Evolutionary conservation across 129 eudicot genomes (phyloP), one percentile per base, ranked within the genome.

Genomic region (Artemisia argyi): DNA sequence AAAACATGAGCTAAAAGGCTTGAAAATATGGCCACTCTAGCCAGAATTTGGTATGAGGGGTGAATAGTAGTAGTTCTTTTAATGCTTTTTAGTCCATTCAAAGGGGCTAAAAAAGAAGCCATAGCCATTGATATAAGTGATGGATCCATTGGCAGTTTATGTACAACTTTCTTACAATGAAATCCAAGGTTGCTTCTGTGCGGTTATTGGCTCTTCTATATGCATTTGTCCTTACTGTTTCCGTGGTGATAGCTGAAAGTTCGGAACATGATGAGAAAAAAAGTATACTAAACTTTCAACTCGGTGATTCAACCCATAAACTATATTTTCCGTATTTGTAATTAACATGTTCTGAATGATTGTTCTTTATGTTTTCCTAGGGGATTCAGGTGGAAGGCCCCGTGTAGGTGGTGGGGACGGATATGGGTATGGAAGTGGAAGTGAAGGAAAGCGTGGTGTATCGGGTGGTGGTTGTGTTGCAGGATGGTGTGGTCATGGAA

Each of bases 401-500:
- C 44, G 32, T 46, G 54, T 65, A 64, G 47, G 73, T 63, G 73
- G 69, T 61, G 65, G 74, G 6, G 65, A 53, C 10, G 76, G 66
- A 76, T 59, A 69, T 0, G 66, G 72, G n/a, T 74, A 32, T 72
- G 78, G 78, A 11, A 18, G 14, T 76, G 80, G 64, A 76, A 58
- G 63, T 32, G 75, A 56, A 69, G 80, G 75, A 60, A 76, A 76
- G 11, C 75, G 80, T 60, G 80, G 69, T 4, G 80, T 74, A 14
- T 42, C 44, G 4, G 76, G 81, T 62, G 76, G 81, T 16, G 76
- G 81, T 60, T 73, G 81, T 61, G 10, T 69, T 53, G 66, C 28
- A 77, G 66, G 76, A 70, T 77, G 81, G 81, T 73, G 81, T 77
- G 81, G 81, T 22, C 55, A 70, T 69, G 81, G 81, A 62, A 52